A percentile compares a stretch with the other conserved stretches of the same genome.
phyloP scores from a whole-genome alignment of 2,329 filamentous ascomycete genomes.

The Fusarium graminum region DNA sequence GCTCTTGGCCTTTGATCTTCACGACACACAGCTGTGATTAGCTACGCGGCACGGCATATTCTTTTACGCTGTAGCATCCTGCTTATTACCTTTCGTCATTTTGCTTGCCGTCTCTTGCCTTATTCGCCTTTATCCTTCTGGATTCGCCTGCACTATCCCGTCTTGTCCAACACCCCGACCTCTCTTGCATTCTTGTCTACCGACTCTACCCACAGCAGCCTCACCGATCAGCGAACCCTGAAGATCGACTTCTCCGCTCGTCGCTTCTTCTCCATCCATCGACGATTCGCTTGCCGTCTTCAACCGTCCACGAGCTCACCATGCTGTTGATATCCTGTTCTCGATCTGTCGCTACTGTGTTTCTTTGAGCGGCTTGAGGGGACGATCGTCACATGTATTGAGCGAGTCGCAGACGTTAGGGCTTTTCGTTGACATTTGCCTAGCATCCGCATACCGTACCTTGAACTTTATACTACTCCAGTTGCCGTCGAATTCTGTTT shows the following conservation, averaged over 20 bases:
- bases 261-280: constrained; percentile 23
- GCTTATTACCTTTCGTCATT: constrained; percentile 41
- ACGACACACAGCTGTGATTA: constrained; percentile 43
- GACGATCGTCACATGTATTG: constrained; percentile 33
- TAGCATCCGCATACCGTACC: not conserved
- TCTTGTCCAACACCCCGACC: constrained; percentile 12
- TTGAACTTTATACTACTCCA: constrained; percentile 12
- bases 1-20: constrained; percentile 40
- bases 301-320: constrained; percentile 29
- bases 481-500: not conserved
- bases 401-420: constrained; percentile 17
- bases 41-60: constrained; percentile 36
- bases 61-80: constrained; percentile 34
- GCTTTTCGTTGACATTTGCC: constrained; percentile 11
- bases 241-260: constrained; percentile 40
- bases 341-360: constrained; percentile 30
- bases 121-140: constrained; percentile 14
- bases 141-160: constrained; percentile 26
- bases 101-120: constrained; percentile 27
- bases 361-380: constrained; percentile 30
- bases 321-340: constrained; percentile 39
- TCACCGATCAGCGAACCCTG: constrained; percentile 47
- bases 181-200: constrained; percentile 23
- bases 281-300: constrained; percentile 28
- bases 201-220: constrained; percentile 29